Percentiles rank a stretch among this genome's conserved stretches.
phyloP scores from a whole-genome alignment of 2,329 filamentous ascomycete species.

The Cryphonectria radicalis region DNA sequence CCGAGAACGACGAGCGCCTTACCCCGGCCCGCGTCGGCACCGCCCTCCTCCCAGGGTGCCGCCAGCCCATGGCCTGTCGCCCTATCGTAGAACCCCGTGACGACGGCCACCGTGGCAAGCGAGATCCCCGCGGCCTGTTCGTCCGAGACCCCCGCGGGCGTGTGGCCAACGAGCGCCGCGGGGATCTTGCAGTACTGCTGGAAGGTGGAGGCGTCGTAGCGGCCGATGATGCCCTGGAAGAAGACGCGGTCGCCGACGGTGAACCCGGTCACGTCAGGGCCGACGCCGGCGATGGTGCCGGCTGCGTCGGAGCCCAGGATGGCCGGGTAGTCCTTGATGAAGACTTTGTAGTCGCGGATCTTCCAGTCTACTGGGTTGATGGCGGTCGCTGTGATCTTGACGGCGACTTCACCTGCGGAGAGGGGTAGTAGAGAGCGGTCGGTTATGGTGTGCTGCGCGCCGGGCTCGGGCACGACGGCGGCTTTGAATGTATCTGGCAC shows the following conservation, averaged over 20 bases:
- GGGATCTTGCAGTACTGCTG: slow-evolving; percentile 44
- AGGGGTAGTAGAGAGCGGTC: slow-evolving; percentile 30
- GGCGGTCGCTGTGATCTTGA: slow-evolving; percentile 36
- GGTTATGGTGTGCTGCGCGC: slow-evolving; percentile 20
- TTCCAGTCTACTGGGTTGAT: slow-evolving; percentile 45
- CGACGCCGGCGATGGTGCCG: slow-evolving; percentile 41
- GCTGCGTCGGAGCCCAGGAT: slow-evolving; percentile 42
- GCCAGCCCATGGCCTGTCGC: slow-evolving; percentile 32
- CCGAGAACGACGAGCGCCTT: slow-evolving; percentile 45
- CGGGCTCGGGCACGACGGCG: slow-evolving; percentile 25
- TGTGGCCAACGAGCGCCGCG: slow-evolving; percentile 39
- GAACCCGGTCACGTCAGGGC: slow-evolving; percentile 35
- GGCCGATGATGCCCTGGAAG: slow-evolving; percentile 42
- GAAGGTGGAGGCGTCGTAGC: slow-evolving; percentile 39
- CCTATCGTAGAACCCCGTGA: slow-evolving; percentile 34
- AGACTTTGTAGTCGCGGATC: slow-evolving; percentile 36
- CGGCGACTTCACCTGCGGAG: slow-evolving; percentile 31
- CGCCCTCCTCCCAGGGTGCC: slow-evolving; percentile 38
- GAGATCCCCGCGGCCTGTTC: slow-evolving; percentile 38
- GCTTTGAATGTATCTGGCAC: slow-evolving; percentile 26
- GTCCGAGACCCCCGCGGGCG: slow-evolving; percentile 37
- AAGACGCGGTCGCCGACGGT: slow-evolving; percentile 43
- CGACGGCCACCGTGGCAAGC: slow-evolving; percentile 32
- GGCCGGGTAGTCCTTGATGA: slow-evolving; percentile 37
- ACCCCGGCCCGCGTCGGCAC: slow-evolving; percentile 44